Evolutionary conservation across 2,329 filamentous ascomycete genomes (phyloP), one percentile per base, ranked within the genome.

Genomic region (Fusarium irregulare): DNA sequence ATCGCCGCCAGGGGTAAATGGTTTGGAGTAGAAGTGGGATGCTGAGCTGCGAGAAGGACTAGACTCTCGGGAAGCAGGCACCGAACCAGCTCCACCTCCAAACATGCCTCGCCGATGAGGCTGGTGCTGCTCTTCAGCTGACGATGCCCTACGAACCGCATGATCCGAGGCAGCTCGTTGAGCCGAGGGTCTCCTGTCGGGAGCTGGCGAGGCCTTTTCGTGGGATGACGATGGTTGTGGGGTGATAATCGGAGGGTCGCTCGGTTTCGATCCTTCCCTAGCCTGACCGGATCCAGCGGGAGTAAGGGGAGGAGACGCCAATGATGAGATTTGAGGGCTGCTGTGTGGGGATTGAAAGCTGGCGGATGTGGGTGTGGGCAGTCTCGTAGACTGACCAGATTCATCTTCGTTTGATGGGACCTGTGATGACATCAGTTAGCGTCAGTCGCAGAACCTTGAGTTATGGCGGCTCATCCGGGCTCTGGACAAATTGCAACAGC

Each of bases 271-370:
- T 28, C 78, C 81, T 64, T 76, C 79, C 73, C 71, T 75, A 46
- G 73, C 77, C 78, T 80, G 80, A 21, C 82, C 82, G 45, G 93
- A 95, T 54, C 90, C 94, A 57, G 93, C 90, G 20, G 95, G 95
- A 14, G 94, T 98, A 55, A 98, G 86, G 44, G 94, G 94, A 71
- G 95, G 95, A 13, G 94, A 97, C 73, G 95, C 92, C 82, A 97
- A 88, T 60, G 91, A 88, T 63, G 90, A 89, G 46, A 87, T 83
- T 65, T 87, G 86, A 64, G 92, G 91, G 69, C 90, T 92, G 42
- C 89, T 83, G 77, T 86, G 86, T 30, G 91, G 90, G 60, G 91
- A 94, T 66, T 87, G 86, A 72, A 86, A 87, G 62, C 84, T 84
- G 56, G 90, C 90, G 68, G 91, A 90, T 68, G 81, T 88, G 54